phyloP scores from a whole-genome alignment of 768 basidiomycete species.

The Mycena filopes region DNA sequence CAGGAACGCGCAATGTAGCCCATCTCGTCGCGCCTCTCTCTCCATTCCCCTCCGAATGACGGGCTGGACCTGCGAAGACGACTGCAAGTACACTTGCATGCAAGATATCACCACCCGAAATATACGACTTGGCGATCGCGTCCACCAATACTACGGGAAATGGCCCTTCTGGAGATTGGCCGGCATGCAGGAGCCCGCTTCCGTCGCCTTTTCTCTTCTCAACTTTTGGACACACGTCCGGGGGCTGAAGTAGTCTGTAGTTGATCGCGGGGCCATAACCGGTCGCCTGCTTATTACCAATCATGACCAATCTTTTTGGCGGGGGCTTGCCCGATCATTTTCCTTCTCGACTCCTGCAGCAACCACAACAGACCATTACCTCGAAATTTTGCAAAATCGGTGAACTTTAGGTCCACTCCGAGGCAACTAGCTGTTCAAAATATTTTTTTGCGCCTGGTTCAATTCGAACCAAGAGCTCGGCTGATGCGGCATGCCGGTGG shows the following conservation, averaged over 20 bases:
- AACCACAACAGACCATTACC: too few relatives aligned
- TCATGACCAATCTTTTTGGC: too few relatives aligned
- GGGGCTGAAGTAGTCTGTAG: slow-evolving; percentile 67
- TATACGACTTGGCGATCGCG: slow-evolving; percentile 47
- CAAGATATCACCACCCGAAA: slow-evolving; percentile 76
- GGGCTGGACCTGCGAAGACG: slow-evolving; percentile 87
- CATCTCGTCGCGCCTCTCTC: slow-evolving; percentile 46
- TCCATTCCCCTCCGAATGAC: slow-evolving; percentile 72
- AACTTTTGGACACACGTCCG: slow-evolving; percentile 82
- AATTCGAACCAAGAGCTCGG: too few relatives aligned
- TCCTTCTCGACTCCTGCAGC: too few relatives aligned
- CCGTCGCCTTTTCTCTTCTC: slow-evolving; percentile 87
- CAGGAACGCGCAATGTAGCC: slow-evolving; percentile 50
- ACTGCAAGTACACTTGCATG: slow-evolving; percentile 93
- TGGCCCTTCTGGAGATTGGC: slow-evolving; percentile 93
- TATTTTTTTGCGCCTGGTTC: too few relatives aligned
- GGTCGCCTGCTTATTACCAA: too few relatives aligned
- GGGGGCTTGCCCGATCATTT: too few relatives aligned
- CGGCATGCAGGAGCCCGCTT: slow-evolving; percentile 96
- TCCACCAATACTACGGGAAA: slow-evolving; percentile 93
- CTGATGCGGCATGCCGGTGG: too few relatives aligned
- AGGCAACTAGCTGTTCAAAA: too few relatives aligned
- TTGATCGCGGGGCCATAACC: too few relatives aligned
- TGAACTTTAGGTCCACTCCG: too few relatives aligned
- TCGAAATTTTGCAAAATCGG: too few relatives aligned